Evolutionary conservation across 345 rosid genomes (phyloP).

Genomic region (Linum tenue): DNA sequence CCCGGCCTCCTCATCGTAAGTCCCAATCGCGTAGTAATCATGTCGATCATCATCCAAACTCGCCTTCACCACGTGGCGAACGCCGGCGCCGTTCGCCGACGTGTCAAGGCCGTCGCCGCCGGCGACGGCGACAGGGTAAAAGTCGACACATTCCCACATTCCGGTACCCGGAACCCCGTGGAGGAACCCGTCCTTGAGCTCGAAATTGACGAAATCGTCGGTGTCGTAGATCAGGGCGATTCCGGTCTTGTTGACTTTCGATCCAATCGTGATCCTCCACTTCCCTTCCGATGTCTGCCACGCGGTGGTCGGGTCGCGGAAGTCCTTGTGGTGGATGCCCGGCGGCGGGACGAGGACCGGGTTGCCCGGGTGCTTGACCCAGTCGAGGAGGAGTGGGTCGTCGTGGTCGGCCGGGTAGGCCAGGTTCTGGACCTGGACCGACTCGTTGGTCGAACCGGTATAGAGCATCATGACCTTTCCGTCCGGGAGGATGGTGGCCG

Average conservation of each 20-base stretch:
- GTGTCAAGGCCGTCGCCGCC: conserved; percentile 41
- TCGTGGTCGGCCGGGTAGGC: conserved; percentile 63
- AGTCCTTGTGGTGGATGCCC: conserved; percentile 50
- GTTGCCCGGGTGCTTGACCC: conserved; percentile 61
- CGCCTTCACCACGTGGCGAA: conserved; percentile 52
- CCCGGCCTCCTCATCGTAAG: conserved; percentile 33
- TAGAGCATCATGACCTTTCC: conserved; percentile 72
- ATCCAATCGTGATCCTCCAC: conserved; percentile 70
- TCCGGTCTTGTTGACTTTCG: conserved; percentile 61
- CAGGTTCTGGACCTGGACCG: conserved; percentile 78
- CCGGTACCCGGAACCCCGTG: conserved; percentile 70
- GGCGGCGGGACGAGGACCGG: conserved; percentile 73
- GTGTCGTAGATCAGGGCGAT: conserved; percentile 67
- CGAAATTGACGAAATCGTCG: conserved; percentile 46
- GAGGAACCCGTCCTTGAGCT: conserved; percentile 23
- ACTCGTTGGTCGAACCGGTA: conserved; percentile 66
- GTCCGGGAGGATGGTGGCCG: conserved; percentile 72
- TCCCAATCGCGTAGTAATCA: conserved; percentile 62
- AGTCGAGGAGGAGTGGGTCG: conserved; percentile 63
- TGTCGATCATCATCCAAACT: conserved; percentile 54
- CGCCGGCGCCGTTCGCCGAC: conserved; percentile 33
- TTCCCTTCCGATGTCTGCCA: conserved; percentile 70
- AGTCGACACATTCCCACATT: conserved; percentile 90
- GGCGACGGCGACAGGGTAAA: conserved; percentile 38
- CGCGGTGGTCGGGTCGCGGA: conserved; percentile 92